Evolutionary conservation across 352 stramenopile genomes (phyloP), one percentile per base, ranked within the genome.

Genomic region (Thraustotheca clavata): DNA sequence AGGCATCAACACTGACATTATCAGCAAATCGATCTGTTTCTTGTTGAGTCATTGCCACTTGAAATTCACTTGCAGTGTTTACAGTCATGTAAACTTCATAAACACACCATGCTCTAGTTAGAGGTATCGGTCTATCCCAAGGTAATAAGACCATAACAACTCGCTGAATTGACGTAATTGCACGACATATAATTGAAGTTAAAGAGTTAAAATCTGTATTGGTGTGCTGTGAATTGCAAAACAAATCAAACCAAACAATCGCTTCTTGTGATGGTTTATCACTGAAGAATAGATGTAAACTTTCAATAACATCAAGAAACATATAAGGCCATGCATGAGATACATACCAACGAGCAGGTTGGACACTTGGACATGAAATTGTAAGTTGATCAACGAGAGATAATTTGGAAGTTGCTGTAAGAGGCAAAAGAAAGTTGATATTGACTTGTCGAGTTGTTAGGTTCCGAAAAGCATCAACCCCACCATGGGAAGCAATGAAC

Each of bases 81-180:
- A 50, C 43, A 29, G 43, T 50, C 43, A 60, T 18, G 33, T 60
- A 60, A 14, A 60, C 50, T 60, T 60, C 50, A 38, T 60, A 60
- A 20, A 60, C 33, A 38, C 50, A 60, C 50, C 50, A 60, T 18
- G 32, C 14, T 14, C 50, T 33, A 33, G 50, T 60, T n/a, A 60
- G 50, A 29, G 50, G 26, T 5, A 60, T 49, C 5, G 50, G 50
- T 12, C 32, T 16, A n/a, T 60, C 32, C 50, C 50, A 60, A n/a
- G 50, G 50, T 12, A 43, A 38, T n/a, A 60, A 18, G 6, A 60
- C 27, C 50, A 60, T 60, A 8, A 60, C 31, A 7, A 60, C 33
- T n/a, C 31, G 50, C 50, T 46, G 50, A 2, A 60, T 60, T 11
- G 50, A 12, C 8, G 14, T 4, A 22, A 60, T 35, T n/a, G 50